Evolutionary conservation across 2,329 filamentous ascomycete genomes (phyloP).

Genomic region (Aquanectria penicillioides): DNA sequence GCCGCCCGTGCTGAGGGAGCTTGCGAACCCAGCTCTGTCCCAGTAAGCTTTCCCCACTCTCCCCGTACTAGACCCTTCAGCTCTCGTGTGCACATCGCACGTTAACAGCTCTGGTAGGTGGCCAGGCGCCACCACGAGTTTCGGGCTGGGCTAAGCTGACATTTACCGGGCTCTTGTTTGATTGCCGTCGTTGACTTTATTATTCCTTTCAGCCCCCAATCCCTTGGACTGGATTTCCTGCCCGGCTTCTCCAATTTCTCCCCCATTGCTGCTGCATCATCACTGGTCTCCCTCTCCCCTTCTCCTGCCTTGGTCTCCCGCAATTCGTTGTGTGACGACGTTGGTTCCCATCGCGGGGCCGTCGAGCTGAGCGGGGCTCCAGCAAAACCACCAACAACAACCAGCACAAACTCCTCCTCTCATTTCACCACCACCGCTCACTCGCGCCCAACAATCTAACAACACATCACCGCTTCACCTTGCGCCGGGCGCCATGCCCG

Average conservation of each 20-base stretch:
- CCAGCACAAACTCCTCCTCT: too few species aligned
- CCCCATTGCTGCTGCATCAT: too few species aligned
- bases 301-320: background rate
- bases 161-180: too few species aligned
- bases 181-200: too few species aligned
- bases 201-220: too few species aligned
- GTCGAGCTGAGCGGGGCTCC: slow-evolving; percentile 32
- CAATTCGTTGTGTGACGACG: background rate
- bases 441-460: slow-evolving; percentile 1
- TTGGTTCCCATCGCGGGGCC: slow-evolving; percentile 23
- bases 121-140: background rate
- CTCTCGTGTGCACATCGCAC: background rate
- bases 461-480: background rate
- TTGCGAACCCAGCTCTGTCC: background rate
- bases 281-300: background rate
- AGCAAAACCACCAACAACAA: background rate
- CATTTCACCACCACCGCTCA: background rate
- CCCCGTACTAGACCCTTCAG: background rate
- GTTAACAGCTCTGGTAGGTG: background rate
- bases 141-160: slow-evolving; percentile 3
- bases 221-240: background rate
- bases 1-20: too few species aligned
- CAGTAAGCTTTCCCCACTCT: background rate
- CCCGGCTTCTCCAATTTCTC: background rate
- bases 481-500: slow-evolving; percentile 3